Conservation (phyloP, 2,329 filamentous ascomycete species). For the Xylariaceae sp. region DNA sequence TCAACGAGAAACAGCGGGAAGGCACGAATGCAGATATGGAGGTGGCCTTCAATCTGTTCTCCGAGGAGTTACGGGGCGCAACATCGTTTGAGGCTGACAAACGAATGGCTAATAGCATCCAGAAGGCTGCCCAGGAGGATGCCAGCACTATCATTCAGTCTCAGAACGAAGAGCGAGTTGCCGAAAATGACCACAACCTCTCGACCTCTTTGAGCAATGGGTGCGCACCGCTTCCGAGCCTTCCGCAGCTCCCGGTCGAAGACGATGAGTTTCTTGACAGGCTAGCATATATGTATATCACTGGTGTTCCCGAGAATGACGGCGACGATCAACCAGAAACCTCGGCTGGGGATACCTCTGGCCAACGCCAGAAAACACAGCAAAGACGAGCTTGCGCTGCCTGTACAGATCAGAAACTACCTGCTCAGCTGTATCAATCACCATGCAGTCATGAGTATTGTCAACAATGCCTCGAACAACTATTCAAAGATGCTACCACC, state of each 20-base stretch:
- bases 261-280: conserved; percentile 13
- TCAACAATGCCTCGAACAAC: conserved; percentile 39
- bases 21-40: conserved; percentile 14
- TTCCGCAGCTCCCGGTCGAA: background rate
- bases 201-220: conserved; percentile 6
- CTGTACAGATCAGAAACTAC: conserved; percentile 15
- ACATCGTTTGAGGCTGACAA: conserved; percentile 12
- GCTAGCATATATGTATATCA: conserved; percentile 5
- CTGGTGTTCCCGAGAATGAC: background rate
- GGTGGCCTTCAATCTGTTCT: conserved; percentile 16
- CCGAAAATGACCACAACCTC: conserved; percentile 11
- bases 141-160: conserved; percentile 9
- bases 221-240: background rate
- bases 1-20: too few species aligned
- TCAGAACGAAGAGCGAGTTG: conserved; percentile 14
- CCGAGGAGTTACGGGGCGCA: conserved; percentile 14
- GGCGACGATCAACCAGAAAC: conserved; percentile 10
- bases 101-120: conserved; percentile 20
- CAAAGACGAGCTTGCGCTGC: conserved; percentile 16
- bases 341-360: conserved; percentile 16
- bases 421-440: conserved; percentile 10
- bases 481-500: conserved; percentile 40
- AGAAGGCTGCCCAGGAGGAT: conserved; percentile 16
- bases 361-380: background rate
- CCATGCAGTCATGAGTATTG: conserved; percentile 47